phyloP scores from a whole-genome alignment of 2,329 filamentous ascomycete species.

The Fusarium floridanum region DNA sequence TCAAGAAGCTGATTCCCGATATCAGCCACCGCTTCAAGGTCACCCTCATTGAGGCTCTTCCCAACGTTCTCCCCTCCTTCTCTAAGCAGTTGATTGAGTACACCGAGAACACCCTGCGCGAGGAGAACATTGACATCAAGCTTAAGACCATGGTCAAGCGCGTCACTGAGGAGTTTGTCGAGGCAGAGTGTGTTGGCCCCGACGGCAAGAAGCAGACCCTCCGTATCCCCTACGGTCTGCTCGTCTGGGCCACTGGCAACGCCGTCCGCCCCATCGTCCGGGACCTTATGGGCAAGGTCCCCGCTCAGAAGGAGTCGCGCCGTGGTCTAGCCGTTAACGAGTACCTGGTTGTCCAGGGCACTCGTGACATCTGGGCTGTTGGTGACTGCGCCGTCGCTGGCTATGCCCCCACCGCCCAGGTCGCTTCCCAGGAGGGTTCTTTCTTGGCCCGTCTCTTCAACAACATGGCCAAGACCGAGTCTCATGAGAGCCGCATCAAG shows the following conservation, averaged over 20 bases:
- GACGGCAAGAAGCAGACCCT: constrained; percentile 87
- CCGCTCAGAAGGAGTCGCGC: constrained; percentile 93
- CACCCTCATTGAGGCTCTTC: constrained; percentile 95
- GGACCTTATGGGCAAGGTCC: constrained; percentile 92
- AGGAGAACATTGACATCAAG: constrained; percentile 97
- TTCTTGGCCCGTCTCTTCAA: constrained; percentile 98
- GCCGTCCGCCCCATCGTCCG: constrained; percentile 89
- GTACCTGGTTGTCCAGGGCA: constrained; percentile 97
- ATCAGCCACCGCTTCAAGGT: constrained; percentile 97
- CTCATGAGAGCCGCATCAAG: constrained; percentile 81
- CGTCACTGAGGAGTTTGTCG: constrained; percentile 91
- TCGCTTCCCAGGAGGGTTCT: constrained; percentile 92
- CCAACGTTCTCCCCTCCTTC: constrained; percentile 97
- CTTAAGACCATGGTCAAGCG: constrained; percentile 99
- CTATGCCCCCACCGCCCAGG: constrained; percentile 97
- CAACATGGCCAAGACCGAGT: constrained; percentile 96
- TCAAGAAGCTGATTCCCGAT: constrained; percentile 97
- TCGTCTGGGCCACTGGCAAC: constrained; percentile 99
- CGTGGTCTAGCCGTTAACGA: constrained; percentile 97
- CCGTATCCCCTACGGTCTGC: constrained; percentile 90
- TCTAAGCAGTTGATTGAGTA: constrained; percentile 99
- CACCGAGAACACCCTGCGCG: constrained; percentile 98
- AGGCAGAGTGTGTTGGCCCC: constrained; percentile 85
- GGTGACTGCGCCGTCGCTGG: constrained; percentile 98
- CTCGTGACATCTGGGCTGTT: constrained; percentile 97